phyloP scores from a whole-genome alignment of 495 filamentous ascomycete genomes.

The Aspergillus kassunensis region DNA sequence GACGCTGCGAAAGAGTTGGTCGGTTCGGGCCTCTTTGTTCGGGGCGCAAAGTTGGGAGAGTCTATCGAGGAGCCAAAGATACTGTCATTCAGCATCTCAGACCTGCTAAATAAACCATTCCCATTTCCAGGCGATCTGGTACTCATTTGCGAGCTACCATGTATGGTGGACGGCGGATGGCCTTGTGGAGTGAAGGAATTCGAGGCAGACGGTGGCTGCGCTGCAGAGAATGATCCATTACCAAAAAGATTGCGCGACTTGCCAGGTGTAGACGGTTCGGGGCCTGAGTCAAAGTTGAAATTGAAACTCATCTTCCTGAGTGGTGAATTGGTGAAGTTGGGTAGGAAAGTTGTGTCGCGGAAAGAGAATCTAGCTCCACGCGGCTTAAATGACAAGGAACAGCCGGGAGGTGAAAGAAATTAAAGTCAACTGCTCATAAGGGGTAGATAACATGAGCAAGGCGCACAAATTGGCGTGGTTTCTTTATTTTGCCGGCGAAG shows the following conservation, averaged over 20 bases:
- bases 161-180: conserved; percentile 57
- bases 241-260: conserved; percentile 39
- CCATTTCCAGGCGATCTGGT: conserved; percentile 35
- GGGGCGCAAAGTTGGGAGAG: conserved; percentile 34
- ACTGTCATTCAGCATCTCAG: conserved; percentile 41
- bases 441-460: not conserved
- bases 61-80: conserved; percentile 42
- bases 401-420: not conserved
- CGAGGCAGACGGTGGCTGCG: conserved; percentile 65
- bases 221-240: conserved; percentile 72
- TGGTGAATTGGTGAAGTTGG: not conserved
- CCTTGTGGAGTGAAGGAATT: conserved; percentile 73
- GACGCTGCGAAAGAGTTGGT: conserved; percentile 24
- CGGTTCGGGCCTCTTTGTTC: conserved; percentile 25
- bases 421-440: conserved; percentile 1
- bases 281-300: conserved; percentile 33
- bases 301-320: conserved; percentile 39
- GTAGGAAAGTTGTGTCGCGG: not conserved
- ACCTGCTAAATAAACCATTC: conserved; percentile 37
- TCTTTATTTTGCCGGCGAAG: conserved; percentile 2
- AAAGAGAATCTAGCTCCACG: conserved; percentile 1
- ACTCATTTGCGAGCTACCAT: conserved; percentile 62
- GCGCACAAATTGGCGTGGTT: not conserved
- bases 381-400: not conserved
- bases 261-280: conserved; percentile 38